A percentile compares a stretch with the other conserved stretches of the same genome.
Conservation (phyloP, 208 protist genomes). For the Acanthamoeba healyi region DNA sequence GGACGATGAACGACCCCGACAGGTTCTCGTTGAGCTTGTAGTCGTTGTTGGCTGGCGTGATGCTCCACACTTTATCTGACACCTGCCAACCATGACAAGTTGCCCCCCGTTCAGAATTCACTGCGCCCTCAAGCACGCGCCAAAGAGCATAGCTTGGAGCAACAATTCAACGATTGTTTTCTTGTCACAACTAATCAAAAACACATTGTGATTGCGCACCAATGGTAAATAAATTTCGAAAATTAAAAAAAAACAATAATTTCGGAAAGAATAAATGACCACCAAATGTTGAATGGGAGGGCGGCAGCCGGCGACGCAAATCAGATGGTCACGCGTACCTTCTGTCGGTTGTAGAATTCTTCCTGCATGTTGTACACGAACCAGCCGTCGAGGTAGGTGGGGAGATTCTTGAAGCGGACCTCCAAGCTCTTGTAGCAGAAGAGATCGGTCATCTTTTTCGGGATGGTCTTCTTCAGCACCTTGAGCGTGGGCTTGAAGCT, state of each 20-base stretch:
- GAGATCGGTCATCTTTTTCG: slow-evolving; percentile 20
- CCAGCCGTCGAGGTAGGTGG: slow-evolving; percentile 30
- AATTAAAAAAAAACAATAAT: too few species aligned
- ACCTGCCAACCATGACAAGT: background rate
- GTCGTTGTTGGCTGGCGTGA: background rate
- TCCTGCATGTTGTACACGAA: slow-evolving; percentile 26
- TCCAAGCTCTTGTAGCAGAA: slow-evolving; percentile 63
- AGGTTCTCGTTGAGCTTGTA: slow-evolving; percentile 27
- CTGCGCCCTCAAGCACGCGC: too few species aligned
- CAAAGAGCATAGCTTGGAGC: too few species aligned
- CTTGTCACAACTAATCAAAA: too few species aligned
- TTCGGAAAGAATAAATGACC: too few species aligned
- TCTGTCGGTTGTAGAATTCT: slow-evolving; percentile 42
- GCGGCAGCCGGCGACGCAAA: too few species aligned
- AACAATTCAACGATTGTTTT: too few species aligned
- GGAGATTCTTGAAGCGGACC: slow-evolving; percentile 41
- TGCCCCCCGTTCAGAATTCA: too few species aligned
- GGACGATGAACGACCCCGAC: background rate
- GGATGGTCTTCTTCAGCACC: slow-evolving; percentile 8
- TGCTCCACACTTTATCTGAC: slow-evolving; percentile 20
- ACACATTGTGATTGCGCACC: too few species aligned
- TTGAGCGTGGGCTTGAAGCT: slow-evolving; percentile 14
- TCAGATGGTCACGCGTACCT: too few species aligned
- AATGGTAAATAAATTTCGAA: too few species aligned
- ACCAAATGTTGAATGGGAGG: too few species aligned